phyloP scores from a whole-genome alignment of 2,329 filamentous ascomycete species.

The Aspergillus unguis region DNA sequence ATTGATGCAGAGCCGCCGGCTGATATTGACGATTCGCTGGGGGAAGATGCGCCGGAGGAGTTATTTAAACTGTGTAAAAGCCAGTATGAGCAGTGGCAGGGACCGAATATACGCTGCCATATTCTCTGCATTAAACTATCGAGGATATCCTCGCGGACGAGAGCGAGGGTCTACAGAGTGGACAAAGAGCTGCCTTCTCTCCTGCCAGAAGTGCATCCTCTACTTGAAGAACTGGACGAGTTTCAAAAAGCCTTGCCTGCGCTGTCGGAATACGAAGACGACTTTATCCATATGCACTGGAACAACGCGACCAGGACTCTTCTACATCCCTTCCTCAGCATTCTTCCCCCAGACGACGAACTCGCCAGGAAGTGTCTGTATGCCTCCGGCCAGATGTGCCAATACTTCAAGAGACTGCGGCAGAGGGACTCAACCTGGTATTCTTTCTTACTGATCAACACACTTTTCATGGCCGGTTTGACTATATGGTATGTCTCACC shows the following conservation, averaged over 20 bases:
- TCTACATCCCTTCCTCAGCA: slow-evolving; percentile 19
- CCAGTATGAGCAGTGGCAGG: neutral
- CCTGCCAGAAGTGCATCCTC: slow-evolving; percentile 10
- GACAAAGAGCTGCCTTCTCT: slow-evolving; percentile 8
- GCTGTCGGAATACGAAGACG: slow-evolving; percentile 13
- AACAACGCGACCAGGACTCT: slow-evolving; percentile 17
- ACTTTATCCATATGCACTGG: slow-evolving; percentile 26
- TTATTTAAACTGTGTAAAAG: neutral
- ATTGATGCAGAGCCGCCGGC: slow-evolving; percentile 26
- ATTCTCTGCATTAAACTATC: slow-evolving; percentile 16
- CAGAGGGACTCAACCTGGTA: slow-evolving; percentile 98
- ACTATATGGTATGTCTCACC: slow-evolving; percentile 64
- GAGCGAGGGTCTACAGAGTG: slow-evolving; percentile 18
- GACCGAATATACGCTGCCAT: slow-evolving; percentile 10
- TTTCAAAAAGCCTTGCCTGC: slow-evolving; percentile 13
- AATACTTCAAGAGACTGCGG: slow-evolving; percentile 64
- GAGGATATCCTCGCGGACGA: slow-evolving; percentile 19
- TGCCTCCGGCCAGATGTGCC: slow-evolving; percentile 21
- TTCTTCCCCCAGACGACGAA: slow-evolving; percentile 12
- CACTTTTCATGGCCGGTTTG: slow-evolving; percentile 92
- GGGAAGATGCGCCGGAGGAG: neutral
- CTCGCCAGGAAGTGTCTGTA: slow-evolving; percentile 14
- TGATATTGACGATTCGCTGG: slow-evolving; percentile 16
- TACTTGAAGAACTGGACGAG: slow-evolving; percentile 13
- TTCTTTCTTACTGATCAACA: slow-evolving; percentile 89